Evolutionary conservation across 495 filamentous ascomycete species (phyloP).

Genomic region (Cudoniella acicularis): DNA sequence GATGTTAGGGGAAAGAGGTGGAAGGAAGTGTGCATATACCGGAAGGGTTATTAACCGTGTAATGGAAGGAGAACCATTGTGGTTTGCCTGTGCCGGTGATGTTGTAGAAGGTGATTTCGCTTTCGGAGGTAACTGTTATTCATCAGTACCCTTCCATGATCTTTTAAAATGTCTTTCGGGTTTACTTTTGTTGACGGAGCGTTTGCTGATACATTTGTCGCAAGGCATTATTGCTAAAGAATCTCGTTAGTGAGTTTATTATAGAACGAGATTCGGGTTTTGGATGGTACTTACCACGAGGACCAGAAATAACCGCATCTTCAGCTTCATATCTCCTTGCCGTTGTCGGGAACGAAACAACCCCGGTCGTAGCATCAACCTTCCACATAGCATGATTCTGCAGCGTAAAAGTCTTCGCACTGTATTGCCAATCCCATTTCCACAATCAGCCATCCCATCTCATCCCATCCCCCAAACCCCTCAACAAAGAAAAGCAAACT

Average conservation of each 20-base stretch:
- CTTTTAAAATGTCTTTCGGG: background rate
- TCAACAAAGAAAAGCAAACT: no score
- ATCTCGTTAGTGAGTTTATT: constrained; percentile 4
- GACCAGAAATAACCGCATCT: constrained; percentile 28
- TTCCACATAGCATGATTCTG: constrained; percentile 45
- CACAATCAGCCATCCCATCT: background rate
- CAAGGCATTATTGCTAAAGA: constrained; percentile 23
- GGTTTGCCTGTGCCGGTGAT: constrained; percentile 35
- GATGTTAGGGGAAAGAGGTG: background rate
- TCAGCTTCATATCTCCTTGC: constrained; percentile 34
- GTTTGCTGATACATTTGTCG: constrained; percentile 28
- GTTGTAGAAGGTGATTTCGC: constrained; percentile 36
- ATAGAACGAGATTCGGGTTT: background rate
- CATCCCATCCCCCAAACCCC: no score
- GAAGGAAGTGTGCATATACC: constrained; percentile 17
- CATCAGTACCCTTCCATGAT: background rate
- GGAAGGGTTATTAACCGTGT: constrained; percentile 30
- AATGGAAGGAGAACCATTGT: constrained; percentile 41
- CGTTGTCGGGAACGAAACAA: constrained; percentile 31
- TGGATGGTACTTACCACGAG: constrained; percentile 24
- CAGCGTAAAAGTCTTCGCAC: constrained; percentile 26
- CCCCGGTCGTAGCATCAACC: constrained; percentile 38
- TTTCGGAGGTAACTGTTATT: constrained; percentile 19
- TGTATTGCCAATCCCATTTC: background rate
- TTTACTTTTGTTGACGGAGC: constrained; percentile 30